These are phyloP conservation scores for Nephelium lappaceum DNA, from an alignment of 345 rosid species.

Conservation along the genomic window DNA sequence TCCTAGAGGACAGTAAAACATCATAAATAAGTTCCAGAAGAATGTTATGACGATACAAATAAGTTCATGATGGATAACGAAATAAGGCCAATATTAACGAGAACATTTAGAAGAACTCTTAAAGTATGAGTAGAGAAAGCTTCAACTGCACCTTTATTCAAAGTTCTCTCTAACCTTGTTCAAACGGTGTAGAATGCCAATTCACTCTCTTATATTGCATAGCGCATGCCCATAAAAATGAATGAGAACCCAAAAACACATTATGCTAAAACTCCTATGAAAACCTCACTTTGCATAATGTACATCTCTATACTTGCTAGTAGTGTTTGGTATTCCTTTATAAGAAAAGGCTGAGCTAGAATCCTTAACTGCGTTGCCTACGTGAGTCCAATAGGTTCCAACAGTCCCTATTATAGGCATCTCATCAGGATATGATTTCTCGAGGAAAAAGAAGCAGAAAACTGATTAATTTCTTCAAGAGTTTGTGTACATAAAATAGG, in stretches of 20 bases:
- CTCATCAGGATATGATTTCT: slow-evolving; percentile 87
- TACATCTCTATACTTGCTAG: slow-evolving; percentile 96
- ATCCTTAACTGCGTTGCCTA: slow-evolving; percentile 30
- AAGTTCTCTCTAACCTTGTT: slow-evolving; percentile 90
- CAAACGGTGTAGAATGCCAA: slow-evolving; percentile 94
- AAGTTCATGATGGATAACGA: no score
- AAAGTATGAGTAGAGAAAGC: slow-evolving; percentile 12
- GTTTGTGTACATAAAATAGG: slow-evolving; percentile 92
- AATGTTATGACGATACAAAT: no score
- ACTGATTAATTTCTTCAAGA: slow-evolving; percentile 77
- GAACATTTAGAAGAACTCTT: no score
- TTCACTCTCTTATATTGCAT: slow-evolving; percentile 88
- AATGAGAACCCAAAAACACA: slow-evolving; percentile 16
- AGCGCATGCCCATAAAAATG: slow-evolving; percentile 25
- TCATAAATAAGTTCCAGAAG: no score
- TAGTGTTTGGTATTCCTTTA: slow-evolving; percentile 90
- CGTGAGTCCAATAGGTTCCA: slow-evolving; percentile 75
- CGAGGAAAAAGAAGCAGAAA: slow-evolving; percentile 65
- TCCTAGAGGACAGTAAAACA: no score
- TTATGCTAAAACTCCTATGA: not conserved
- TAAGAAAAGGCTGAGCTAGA: slow-evolving; percentile 52
- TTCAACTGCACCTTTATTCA: slow-evolving; percentile 42
- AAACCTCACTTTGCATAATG: slow-evolving; percentile 16
- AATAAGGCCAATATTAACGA: no score
- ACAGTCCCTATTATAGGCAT: slow-evolving; percentile 84